Evolutionary conservation across 192 early-diverging fungal genomes (phyloP), one percentile per base, ranked within the genome.

Genomic region (Coemansia sp.): DNA sequence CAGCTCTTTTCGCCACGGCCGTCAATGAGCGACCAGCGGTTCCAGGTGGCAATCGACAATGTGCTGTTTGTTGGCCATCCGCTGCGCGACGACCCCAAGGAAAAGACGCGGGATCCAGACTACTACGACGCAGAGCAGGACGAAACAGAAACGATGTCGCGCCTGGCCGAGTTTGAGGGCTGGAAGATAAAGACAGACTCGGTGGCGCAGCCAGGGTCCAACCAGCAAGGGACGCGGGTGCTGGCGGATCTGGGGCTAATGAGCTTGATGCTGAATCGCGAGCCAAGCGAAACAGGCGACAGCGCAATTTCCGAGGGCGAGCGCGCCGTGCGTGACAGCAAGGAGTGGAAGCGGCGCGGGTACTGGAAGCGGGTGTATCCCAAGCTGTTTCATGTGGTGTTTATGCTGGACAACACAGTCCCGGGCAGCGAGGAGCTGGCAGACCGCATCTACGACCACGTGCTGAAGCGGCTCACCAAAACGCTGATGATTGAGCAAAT

Each of bases 1-100:
- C 86, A 93, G 54, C 54, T 92, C n/a, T 82, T 96, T n/a, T 87
- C 90, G 3, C 94, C 94, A 8, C 91, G 88, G 71, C 73, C 82
- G 15, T 74, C 85, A 20, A 78, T 93, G 20, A 86, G 92, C 64
- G 90, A 93, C 61, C 77, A 81, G 41, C 80, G 86, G 44, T 97
- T 97, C 66, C 90, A 93, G 60, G 79, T 97, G 39, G 80, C 85
- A 2, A 85, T 97, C 8, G 90, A 96, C 66, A 85, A 90, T 40
- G 58, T 94, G 48, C 85, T 87, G 9, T 94, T 97, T 85, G 80
- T 90, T 3, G 89, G 89, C 0, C 87, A 88, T 47, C 86, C 87
- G 15, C 71, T 83, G 51, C 58, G 70, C 14, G 77, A 82, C 46
- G 75, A 78, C 44, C 63, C 69, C 18, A 78, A 70, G 21, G 75